These are phyloP conservation scores for Plenodomus lindquistii DNA, from an alignment of 2,329 filamentous ascomycete species.

Conservation along the genomic window DNA sequence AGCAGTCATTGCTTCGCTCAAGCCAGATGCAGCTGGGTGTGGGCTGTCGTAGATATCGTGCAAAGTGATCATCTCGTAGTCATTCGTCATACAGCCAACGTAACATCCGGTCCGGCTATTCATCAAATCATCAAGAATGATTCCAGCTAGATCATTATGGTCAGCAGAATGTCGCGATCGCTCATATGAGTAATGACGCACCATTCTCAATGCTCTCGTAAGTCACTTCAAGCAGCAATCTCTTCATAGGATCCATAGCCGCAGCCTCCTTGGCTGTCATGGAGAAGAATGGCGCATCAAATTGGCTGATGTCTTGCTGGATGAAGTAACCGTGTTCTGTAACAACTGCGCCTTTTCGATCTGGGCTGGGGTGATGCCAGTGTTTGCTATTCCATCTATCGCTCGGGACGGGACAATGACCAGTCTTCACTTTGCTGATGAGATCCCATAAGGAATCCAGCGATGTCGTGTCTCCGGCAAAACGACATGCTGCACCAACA, in stretches of 20 bases:
- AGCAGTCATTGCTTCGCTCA: neutral
- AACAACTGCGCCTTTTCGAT: slow-evolving; percentile 14
- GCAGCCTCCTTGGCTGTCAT: slow-evolving; percentile 14
- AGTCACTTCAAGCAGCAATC: slow-evolving; percentile 28
- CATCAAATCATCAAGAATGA: neutral
- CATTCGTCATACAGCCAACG: slow-evolving; percentile 29
- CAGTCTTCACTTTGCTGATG: too few species aligned
- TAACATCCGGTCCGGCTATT: slow-evolving; percentile 37
- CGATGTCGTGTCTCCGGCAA: too few species aligned
- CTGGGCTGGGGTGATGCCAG: slow-evolving; percentile 13
- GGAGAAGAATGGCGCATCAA: slow-evolving; percentile 22
- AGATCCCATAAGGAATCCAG: too few species aligned
- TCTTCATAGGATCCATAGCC: slow-evolving; percentile 28
- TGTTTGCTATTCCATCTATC: slow-evolving; percentile 9
- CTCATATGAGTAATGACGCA: too few species aligned
- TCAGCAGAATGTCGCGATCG: too few species aligned
- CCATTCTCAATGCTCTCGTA: slow-evolving; percentile 45
- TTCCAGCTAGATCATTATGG: too few species aligned
- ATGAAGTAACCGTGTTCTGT: slow-evolving; percentile 25
- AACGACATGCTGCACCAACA: too few species aligned
- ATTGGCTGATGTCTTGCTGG: neutral
- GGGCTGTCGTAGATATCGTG: slow-evolving; percentile 4
- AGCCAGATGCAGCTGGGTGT: neutral
- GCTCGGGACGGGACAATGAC: too few species aligned
- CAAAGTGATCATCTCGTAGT: too few species aligned